Percentiles rank a stretch among this genome's conserved stretches.
These are phyloP conservation scores for Ceratocystis lukuohia DNA, from an alignment of 2,329 filamentous ascomycete species.

Conservation along the genomic window DNA sequence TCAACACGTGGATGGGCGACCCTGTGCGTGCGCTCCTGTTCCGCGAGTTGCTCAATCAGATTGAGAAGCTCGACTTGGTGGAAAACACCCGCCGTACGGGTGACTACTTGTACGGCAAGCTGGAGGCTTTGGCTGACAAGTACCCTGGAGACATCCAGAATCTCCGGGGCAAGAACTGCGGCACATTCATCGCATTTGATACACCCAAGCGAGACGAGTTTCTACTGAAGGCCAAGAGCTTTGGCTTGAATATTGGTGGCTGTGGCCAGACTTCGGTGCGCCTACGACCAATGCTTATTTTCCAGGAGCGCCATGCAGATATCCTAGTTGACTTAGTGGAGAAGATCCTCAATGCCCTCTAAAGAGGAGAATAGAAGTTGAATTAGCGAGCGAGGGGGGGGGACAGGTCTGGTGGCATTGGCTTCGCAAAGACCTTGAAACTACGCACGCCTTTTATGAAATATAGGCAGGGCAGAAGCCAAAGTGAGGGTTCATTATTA, in stretches of 20 bases:
- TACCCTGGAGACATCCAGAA: constrained; percentile 71
- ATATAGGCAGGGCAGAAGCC: not conserved
- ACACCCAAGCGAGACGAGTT: constrained; percentile 67
- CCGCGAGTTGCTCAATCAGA: constrained; percentile 64
- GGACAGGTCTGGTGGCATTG: no score
- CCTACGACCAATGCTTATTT: constrained; percentile 78
- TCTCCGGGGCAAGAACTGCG: constrained; percentile 73
- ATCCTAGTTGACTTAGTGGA: constrained; percentile 67
- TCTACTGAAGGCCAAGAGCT: constrained; percentile 60
- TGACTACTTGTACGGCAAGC: constrained; percentile 59
- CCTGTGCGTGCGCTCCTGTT: constrained; percentile 64
- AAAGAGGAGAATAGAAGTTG: not conserved
- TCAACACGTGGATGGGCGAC: constrained; percentile 83
- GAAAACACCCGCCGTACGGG: constrained; percentile 64
- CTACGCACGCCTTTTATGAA: not conserved
- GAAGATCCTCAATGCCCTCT: constrained; percentile 47
- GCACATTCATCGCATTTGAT: constrained; percentile 90
- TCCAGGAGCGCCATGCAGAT: constrained; percentile 84
- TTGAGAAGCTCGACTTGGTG: constrained; percentile 64
- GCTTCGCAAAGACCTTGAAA: not conserved
- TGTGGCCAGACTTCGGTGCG: constrained; percentile 63
- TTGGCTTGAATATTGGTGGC: constrained; percentile 80
- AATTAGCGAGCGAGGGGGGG: no score
- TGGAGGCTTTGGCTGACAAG: constrained; percentile 52
- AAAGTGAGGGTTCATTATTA: not conserved